These are phyloP conservation scores for Aristolochia californica DNA, from an alignment of 164 flowering plant genomes.

Conservation along the genomic window DNA sequence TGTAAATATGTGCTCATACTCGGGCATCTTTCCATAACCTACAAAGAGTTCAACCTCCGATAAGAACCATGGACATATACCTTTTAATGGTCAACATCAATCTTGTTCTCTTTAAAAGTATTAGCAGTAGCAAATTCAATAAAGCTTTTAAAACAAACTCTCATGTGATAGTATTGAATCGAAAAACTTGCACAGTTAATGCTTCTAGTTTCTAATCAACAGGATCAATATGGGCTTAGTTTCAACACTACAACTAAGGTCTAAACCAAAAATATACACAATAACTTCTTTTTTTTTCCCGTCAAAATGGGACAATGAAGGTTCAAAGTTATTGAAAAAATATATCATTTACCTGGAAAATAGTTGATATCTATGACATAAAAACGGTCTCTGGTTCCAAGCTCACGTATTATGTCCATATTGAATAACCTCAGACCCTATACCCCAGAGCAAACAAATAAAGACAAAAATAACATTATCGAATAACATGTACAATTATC, in stretches of 20 bases:
- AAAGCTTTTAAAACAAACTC: too few relatives aligned
- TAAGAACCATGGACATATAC: background rate
- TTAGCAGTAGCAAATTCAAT: too few relatives aligned
- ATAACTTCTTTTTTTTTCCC: too few relatives aligned
- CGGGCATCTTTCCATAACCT: slow-evolving; percentile 88
- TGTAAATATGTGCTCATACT: slow-evolving; percentile 74
- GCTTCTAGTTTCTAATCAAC: too few relatives aligned
- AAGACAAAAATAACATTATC: background rate
- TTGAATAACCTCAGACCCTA: slow-evolving; percentile 88
- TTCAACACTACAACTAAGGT: too few relatives aligned
- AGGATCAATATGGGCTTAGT: too few relatives aligned
- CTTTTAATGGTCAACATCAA: background rate
- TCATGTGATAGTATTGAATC: too few relatives aligned
- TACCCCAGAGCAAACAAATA: background rate
- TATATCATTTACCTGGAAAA: slow-evolving; percentile 58
- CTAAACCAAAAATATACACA: too few relatives aligned
- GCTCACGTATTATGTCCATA: slow-evolving; percentile 77
- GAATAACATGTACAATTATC: background rate
- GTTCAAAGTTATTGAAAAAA: background rate
- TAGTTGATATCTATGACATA: slow-evolving; percentile 95
- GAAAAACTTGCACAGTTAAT: too few relatives aligned
- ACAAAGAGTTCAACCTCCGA: slow-evolving; percentile 9
- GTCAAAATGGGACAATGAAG: too few relatives aligned
- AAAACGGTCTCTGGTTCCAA: slow-evolving; percentile 55
- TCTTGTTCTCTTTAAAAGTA: too few relatives aligned